Percentiles rank a stretch among this genome's conserved stretches.
Conservation (phyloP, 2,329 filamentous ascomycete genomes). For the Penicillium digitatum region DNA sequence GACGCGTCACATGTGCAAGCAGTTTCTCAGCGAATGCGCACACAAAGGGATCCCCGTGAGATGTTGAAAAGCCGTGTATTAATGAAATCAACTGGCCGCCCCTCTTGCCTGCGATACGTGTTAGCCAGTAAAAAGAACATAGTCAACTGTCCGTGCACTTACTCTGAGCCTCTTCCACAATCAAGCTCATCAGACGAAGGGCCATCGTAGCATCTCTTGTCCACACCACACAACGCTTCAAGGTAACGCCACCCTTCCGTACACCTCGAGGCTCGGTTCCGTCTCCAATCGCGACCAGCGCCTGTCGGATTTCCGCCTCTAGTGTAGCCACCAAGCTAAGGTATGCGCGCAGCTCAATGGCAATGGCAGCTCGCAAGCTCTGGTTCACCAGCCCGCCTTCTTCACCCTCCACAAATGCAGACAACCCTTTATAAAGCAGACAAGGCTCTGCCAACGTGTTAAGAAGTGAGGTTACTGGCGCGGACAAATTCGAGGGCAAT, state of each 20-base stretch:
- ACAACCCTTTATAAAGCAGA: conserved; percentile 77
- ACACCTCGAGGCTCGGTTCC: conserved; percentile 63
- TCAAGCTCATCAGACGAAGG: conserved; percentile 83
- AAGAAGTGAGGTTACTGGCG: conserved; percentile 79
- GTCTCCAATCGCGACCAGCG: conserved; percentile 63
- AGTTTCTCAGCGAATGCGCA: conserved; percentile 88
- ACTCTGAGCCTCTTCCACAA: conserved; percentile 83
- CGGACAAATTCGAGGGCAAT: conserved; percentile 72
- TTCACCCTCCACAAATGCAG: conserved; percentile 74
- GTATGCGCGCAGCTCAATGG: conserved; percentile 81
- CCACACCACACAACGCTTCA: conserved; percentile 96
- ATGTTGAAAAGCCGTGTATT: conserved; percentile 88
- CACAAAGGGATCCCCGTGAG: conserved; percentile 92
- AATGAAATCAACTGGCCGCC: conserved; percentile 90
- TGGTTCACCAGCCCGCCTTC: conserved; percentile 85
- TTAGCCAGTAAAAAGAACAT: conserved; percentile 9
- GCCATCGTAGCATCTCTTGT: conserved; percentile 96
- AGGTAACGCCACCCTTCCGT: conserved; percentile 81
- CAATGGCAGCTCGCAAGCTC: conserved; percentile 82
- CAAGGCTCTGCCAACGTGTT: conserved; percentile 91
- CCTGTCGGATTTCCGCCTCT: conserved; percentile 84
- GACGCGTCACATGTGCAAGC: conserved; percentile 78
- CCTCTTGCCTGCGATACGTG: conserved; percentile 53
- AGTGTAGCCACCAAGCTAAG: conserved; percentile 85
- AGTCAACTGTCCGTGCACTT: conserved; percentile 32